These are phyloP conservation scores for Cymbopogon citratus DNA, from an alignment of 176 grass and related monocot species.

Conservation along the genomic window DNA sequence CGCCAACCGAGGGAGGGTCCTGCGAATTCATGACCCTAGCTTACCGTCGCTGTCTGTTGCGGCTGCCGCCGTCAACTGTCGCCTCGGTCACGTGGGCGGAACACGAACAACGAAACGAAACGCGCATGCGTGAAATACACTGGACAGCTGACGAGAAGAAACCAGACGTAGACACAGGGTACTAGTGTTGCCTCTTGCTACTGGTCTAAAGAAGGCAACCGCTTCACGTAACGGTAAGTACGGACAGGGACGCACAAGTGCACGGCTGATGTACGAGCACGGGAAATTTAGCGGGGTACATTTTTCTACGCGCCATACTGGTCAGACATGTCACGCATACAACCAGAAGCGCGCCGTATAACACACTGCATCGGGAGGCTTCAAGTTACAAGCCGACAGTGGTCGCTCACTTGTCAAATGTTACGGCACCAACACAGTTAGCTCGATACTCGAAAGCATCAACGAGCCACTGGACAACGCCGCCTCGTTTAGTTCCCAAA, in stretches of 20 bases:
- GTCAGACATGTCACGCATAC: not conserved
- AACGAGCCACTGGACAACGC: not conserved
- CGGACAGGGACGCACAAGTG: not conserved
- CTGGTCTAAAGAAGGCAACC: not conserved
- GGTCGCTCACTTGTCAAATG: not conserved
- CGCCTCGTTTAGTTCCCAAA: no score
- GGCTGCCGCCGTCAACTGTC: not conserved
- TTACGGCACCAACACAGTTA: not conserved
- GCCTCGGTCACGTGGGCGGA: not conserved
- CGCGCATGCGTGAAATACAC: not conserved
- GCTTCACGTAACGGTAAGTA: not conserved
- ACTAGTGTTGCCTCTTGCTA: no score
- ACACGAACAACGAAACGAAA: no score
- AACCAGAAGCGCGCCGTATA: not conserved
- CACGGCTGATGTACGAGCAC: not conserved
- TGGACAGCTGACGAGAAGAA: not conserved
- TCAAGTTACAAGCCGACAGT: not conserved
- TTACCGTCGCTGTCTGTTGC: not conserved
- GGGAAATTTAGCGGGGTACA: not conserved
- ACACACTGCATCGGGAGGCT: not conserved
- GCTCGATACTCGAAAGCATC: not conserved
- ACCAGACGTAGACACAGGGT: no score
- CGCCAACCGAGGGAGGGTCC: not conserved
- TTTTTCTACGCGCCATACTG: not conserved
- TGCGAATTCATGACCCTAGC: not conserved